phyloP scores from a whole-genome alignment of 495 filamentous ascomycete species.

The Xylaria cubensis region DNA sequence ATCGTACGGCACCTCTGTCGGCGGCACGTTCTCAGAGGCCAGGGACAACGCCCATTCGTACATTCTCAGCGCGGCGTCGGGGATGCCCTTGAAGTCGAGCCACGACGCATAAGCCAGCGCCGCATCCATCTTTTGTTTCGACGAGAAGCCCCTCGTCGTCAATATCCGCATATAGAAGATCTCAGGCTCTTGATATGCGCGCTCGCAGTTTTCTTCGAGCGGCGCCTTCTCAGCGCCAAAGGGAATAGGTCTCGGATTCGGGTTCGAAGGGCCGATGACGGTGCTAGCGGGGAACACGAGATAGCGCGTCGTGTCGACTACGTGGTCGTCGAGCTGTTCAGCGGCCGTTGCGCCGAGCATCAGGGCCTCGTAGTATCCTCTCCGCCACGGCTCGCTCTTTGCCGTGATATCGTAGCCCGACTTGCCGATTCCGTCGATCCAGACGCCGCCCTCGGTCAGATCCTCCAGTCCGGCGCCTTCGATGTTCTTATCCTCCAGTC shows the following conservation, averaged over 20 bases:
- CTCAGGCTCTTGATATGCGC: slow-evolving; percentile 67
- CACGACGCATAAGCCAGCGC: slow-evolving; percentile 82
- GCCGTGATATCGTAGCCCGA: slow-evolving; percentile 65
- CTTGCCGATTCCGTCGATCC: slow-evolving; percentile 53
- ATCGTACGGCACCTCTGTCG: slow-evolving; percentile 60
- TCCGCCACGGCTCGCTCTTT: slow-evolving; percentile 81
- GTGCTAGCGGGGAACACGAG: slow-evolving; percentile 71
- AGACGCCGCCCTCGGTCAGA: slow-evolving; percentile 43
- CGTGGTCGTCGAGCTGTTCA: slow-evolving; percentile 80
- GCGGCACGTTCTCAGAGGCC: slow-evolving; percentile 58
- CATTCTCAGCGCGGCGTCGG: slow-evolving; percentile 67
- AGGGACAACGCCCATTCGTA: slow-evolving; percentile 76
- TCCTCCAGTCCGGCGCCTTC: slow-evolving; percentile 71
- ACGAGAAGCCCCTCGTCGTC: slow-evolving; percentile 75
- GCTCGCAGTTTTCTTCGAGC: slow-evolving; percentile 73
- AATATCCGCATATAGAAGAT: slow-evolving; percentile 79
- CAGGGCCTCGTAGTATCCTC: slow-evolving; percentile 80
- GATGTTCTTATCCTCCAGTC: slow-evolving; percentile 66
- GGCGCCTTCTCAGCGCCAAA: slow-evolving; percentile 62
- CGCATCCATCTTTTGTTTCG: slow-evolving; percentile 76
- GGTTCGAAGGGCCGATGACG: slow-evolving; percentile 83
- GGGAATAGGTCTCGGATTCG: slow-evolving; percentile 74
- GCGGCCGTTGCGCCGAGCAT: slow-evolving; percentile 77
- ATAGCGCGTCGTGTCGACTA: slow-evolving; percentile 69
- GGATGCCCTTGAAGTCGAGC: slow-evolving; percentile 75